phyloP scores from a whole-genome alignment of 306 rosid genomes.

The Vigna nakashimae region DNA sequence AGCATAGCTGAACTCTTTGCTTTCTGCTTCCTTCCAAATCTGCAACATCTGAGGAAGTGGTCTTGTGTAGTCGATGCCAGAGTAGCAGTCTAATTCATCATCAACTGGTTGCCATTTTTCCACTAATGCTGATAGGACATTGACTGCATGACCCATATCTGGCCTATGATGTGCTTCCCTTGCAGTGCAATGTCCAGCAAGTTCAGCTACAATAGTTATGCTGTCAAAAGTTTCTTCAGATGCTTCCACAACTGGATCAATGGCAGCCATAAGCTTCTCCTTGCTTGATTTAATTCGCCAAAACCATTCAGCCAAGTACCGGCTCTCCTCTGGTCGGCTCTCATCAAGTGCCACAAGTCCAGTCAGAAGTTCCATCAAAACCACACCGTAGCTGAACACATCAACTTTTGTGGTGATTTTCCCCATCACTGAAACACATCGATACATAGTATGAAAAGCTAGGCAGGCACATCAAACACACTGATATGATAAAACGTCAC shows the following conservation, averaged over 20 bases:
- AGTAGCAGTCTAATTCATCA: conserved; percentile 51
- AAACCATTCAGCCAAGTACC: conserved; percentile 82
- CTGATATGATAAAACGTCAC: conserved; percentile 15
- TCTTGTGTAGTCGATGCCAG: conserved; percentile 59
- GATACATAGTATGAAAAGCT: conserved; percentile 18
- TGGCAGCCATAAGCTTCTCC: conserved; percentile 66
- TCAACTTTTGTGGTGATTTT: conserved; percentile 86
- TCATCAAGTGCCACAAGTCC: conserved; percentile 83
- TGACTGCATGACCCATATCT: conserved; percentile 84
- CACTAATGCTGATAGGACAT: conserved; percentile 58
- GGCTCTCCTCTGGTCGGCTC: conserved; percentile 80
- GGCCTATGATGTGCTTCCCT: conserved; percentile 83
- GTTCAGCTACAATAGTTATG: conserved; percentile 61
- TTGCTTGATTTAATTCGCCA: conserved; percentile 69
- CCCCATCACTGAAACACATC: conserved; percentile 77
- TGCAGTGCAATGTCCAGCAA: conserved; percentile 88
- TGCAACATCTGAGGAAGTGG: conserved; percentile 78
- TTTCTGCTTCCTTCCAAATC: conserved; percentile 76
- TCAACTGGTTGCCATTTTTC: conserved; percentile 78
- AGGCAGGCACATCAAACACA: conserved; percentile 4
- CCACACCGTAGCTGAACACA: conserved; percentile 86
- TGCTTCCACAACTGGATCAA: conserved; percentile 65
- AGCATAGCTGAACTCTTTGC: conserved; percentile 49
- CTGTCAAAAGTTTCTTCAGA: conserved; percentile 60
- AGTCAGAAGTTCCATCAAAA: conserved; percentile 78